Base-by-base conservation (phyloP, 164 flowering plant species). In the Saururus chinensis region DNA sequence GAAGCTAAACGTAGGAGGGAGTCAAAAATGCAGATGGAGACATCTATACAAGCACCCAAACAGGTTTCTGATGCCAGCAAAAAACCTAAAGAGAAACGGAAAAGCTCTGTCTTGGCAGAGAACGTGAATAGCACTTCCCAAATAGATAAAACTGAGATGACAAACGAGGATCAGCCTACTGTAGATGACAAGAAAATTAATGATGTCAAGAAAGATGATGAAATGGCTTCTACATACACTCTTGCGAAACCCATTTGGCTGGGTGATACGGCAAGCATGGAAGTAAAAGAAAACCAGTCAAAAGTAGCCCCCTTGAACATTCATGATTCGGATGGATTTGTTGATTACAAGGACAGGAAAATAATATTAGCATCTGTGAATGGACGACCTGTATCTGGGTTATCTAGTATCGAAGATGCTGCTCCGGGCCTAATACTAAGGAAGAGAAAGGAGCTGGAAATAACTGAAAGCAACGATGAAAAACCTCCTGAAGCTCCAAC, bases 181-280 rank as follows among this genome's bases (percentile, higher is more conserved):
- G 82, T 68, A 67, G 71, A 71, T 57, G 77, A 68, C 30, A 68
- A 72, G 53, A 64, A 56, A 41, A 67, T 19, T 24, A 22, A 51
- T 51, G 75, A 71, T 61, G 61, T 57, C 7, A 41, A 61, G 30
- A 60, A 60, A n/a, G 24, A 60, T 53, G 60, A 63, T 35, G 83
- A 82, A 41, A 71, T 77, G 70, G 42, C 72, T n/a, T 60, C 73
- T 70, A 67, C 52, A 12, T 87, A 75, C 75, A 68, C 77, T 55
- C 77, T 62, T 48, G 42, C 63, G 54, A 91, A 95, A 72, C 98
- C 96, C 40, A 85, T 76, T 57, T 89, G 99, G 98, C 97, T 95
- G 68, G 99, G 99, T 49, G 96, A 93, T 66, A 76, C 81, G 4
- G 76, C 76, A 48, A 75, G 78, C 59, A 74, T 19, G 40, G 70